A percentile compares a stretch with the other conserved stretches of the same genome.
Evolutionary conservation across 371 early-diverging fungal genomes (phyloP).

Genomic region (Mucor saturninus): DNA sequence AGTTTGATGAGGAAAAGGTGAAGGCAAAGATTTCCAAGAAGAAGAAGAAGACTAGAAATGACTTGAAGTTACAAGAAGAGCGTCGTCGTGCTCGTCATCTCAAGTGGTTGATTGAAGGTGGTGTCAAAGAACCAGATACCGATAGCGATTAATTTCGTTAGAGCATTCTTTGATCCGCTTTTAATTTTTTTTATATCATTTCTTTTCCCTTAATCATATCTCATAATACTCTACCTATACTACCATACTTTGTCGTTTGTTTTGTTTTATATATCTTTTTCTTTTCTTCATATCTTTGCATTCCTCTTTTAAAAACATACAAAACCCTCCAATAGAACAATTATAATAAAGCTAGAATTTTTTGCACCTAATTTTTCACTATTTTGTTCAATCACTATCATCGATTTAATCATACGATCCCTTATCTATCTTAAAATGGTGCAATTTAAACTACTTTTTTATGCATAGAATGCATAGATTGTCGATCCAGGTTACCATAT

Average conservation of each 20-base stretch:
- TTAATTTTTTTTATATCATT: slow-evolving; percentile 14
- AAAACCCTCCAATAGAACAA: not conserved
- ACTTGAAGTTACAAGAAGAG: slow-evolving; percentile 70
- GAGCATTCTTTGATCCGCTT: slow-evolving; percentile 5
- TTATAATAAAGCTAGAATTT: slow-evolving; percentile 10
- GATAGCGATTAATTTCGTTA: slow-evolving; percentile 62
- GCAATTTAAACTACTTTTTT: no score
- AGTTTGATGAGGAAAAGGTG: slow-evolving; percentile 63
- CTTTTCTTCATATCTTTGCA: not conserved
- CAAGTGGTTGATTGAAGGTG: slow-evolving; percentile 77
- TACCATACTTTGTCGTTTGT: not conserved
- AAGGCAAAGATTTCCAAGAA: slow-evolving; percentile 75
- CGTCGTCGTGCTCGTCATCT: slow-evolving; percentile 74
- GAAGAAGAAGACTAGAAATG: slow-evolving; percentile 83
- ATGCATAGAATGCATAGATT: no score
- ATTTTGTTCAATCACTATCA: no score
- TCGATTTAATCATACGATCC: no score
- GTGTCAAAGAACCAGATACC: slow-evolving; percentile 69
- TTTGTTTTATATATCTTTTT: slow-evolving; percentile 9
- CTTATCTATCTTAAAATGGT: no score
- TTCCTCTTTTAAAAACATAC: not conserved
- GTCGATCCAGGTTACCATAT: no score
- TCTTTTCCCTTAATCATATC: not conserved
- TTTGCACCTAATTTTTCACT: not conserved
- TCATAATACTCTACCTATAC: slow-evolving; percentile 1